Base-by-base conservation (phyloP, 345 rosid genomes). In the Brassica juncea region DNA sequence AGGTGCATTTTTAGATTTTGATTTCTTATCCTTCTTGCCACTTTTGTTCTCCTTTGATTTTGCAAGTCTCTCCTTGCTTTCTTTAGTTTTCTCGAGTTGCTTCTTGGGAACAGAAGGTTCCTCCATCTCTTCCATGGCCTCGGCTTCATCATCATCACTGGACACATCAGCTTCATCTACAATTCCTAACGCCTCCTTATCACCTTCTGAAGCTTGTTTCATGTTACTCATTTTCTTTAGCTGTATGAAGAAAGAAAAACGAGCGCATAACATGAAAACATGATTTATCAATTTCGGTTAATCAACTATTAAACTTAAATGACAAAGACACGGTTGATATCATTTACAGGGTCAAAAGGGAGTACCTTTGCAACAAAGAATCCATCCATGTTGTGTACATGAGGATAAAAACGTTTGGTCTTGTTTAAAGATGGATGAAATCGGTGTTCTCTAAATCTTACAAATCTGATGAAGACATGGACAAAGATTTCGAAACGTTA, bases 351-450 rank as follows among this genome's bases (percentile, higher is more conserved):
- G 31, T 30, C n/a, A 66, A 47, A 57, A 70, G 80, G 62, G 62
- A 35, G 34, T 81, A 92, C 97, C 98, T 94, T 94, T 21, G 98
- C 97, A 5, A 94, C 97, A 84, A 94, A 92, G 84, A 92, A 92
- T 34, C 97, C 97, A 66, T 93, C 98, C 97, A 92, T 88, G 83
- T 92, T 94, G 82, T 92, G 91, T 44, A 92, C 94, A 71, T 89
- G 98, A 57, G 97, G 97, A 74, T 94, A 94, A 83, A 89, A 90
- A 14, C 94, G 91, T 80, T 92, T 87, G 6, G 93, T 87, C 84
- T 90, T 87, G 31, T 88, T 86, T 49, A 92, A 82, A 76, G 96
- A 87, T 31, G 59, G 59, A 71, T 94, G 91, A 66, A 92, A 90
- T 11, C 87, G 90, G 42, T 90, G 84, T 71, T 92, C 92, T 83